phyloP scores from a whole-genome alignment of 1,284 basidiomycete genomes.

The Kalmanozyma brasiliensis region DNA sequence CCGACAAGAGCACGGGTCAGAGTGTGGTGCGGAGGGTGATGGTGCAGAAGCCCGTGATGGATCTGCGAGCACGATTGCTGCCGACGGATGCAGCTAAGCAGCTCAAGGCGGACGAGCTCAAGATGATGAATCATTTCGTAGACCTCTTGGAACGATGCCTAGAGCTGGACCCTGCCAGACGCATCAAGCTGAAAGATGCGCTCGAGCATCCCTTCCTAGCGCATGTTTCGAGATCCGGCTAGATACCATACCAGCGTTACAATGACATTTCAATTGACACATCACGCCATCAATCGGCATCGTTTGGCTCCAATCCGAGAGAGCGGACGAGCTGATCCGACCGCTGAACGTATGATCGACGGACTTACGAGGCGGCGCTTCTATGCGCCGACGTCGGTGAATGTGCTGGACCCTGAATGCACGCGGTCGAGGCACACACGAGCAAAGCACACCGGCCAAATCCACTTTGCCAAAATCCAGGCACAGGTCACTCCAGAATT shows the following conservation, averaged over 20 bases:
- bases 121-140: constrained; percentile 82
- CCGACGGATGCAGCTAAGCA: constrained; percentile 77
- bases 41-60: constrained; percentile 83
- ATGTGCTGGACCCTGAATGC: constrained; percentile 12
- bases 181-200: constrained; percentile 88
- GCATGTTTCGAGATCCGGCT: constrained; percentile 4
- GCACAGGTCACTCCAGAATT: background rate
- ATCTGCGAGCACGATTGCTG: constrained; percentile 83
- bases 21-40: constrained; percentile 83
- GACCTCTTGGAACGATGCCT: constrained; percentile 93
- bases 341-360: no score
- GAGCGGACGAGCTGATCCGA: background rate
- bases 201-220: constrained; percentile 81
- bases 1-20: constrained; percentile 68
- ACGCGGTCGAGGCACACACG: background rate
- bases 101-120: constrained; percentile 87
- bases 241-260: background rate
- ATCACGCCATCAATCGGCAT: no score
- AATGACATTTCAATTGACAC: background rate
- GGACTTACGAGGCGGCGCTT: no score
- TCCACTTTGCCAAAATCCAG: background rate
- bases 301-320: no score
- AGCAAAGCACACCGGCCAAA: constrained; percentile 1
- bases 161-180: constrained; percentile 84
- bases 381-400: background rate